phyloP scores from a whole-genome alignment of 2,329 filamentous ascomycete species.

The Ascosphaera acerosa region DNA sequence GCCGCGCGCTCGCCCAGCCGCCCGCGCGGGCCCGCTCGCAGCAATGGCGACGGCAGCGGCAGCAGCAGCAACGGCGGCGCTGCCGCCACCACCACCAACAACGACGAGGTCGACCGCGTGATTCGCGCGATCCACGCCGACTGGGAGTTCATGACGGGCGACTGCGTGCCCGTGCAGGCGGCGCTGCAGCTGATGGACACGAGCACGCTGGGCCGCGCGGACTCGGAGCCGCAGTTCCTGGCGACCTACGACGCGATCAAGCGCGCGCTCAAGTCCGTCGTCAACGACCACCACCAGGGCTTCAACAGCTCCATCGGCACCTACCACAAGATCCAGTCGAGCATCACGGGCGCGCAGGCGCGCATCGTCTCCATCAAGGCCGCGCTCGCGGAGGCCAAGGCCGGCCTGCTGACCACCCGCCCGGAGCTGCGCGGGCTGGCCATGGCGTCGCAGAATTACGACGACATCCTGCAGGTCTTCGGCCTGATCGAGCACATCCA shows the following conservation, averaged over 20 bases:
- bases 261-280: conserved; percentile 73
- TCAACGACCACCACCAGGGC: conserved; percentile 95
- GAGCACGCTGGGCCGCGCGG: conserved; percentile 76
- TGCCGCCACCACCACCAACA: not conserved
- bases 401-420: conserved; percentile 58
- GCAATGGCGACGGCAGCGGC: not conserved
- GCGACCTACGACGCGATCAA: conserved; percentile 73
- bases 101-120: conserved; percentile 13
- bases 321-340: conserved; percentile 93
- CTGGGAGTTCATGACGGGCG: conserved; percentile 78
- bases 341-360: conserved; percentile 69
- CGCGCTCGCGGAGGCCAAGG: conserved; percentile 56
- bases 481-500: conserved; percentile 71
- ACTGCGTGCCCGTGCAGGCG: conserved; percentile 77
- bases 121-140: conserved; percentile 64
- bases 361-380: conserved; percentile 62
- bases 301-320: conserved; percentile 98
- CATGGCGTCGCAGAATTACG: conserved; percentile 67
- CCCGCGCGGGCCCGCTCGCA: not conserved
- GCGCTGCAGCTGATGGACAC: conserved; percentile 85
- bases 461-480: conserved; percentile 63
- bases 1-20: not conserved
- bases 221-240: conserved; percentile 66
- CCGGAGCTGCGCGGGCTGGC: conserved; percentile 81
- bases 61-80: not conserved